phyloP scores from a whole-genome alignment of 257 asterid species.

The Solanum chaucha region DNA sequence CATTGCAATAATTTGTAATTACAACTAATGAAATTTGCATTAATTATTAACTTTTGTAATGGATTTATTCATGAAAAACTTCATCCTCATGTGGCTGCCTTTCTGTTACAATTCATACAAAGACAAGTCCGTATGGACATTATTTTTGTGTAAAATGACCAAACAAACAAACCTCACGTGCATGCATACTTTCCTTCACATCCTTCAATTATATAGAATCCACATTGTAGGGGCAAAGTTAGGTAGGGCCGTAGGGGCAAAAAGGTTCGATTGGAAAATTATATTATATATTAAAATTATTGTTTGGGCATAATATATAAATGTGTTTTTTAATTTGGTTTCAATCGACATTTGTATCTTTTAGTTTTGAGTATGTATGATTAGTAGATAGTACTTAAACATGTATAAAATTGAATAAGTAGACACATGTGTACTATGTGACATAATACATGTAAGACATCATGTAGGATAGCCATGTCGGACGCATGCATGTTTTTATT shows the following conservation, averaged over 20 bases:
- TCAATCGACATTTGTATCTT: too few relatives aligned
- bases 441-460: background rate
- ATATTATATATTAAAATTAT: too few relatives aligned
- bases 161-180: background rate
- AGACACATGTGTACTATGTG: too few relatives aligned
- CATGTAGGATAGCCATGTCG: too few relatives aligned
- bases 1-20: background rate
- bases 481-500: background rate
- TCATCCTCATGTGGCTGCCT: background rate
- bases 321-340: too few relatives aligned
- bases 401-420: too few relatives aligned
- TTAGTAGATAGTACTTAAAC: too few relatives aligned
- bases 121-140: background rate
- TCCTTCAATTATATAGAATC: background rate
- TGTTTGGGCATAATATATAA: background rate
- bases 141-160: background rate
- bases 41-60: background rate
- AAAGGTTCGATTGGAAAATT: too few relatives aligned
- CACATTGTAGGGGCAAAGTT: background rate
- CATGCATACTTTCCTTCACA: background rate
- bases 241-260: background rate
- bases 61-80: background rate
- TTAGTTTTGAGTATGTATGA: background rate
- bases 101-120: background rate
- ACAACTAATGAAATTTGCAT: background rate